Percentiles rank a stretch among this genome's conserved stretches.
Conservation (phyloP, 176 grass and related monocot species). For the Microstegium vimineum region DNA sequence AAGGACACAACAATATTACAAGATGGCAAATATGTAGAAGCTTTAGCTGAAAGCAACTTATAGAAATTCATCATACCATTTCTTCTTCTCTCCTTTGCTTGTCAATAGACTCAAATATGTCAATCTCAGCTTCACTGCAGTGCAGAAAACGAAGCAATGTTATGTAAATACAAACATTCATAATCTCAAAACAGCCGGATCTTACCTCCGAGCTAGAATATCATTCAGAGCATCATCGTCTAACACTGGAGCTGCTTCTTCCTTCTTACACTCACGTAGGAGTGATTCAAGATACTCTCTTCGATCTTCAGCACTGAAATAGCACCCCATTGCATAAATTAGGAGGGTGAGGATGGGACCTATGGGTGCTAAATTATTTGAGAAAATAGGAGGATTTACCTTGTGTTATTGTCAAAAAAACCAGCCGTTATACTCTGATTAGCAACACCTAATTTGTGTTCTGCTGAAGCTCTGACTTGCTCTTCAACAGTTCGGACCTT, state of each 20-base stretch:
- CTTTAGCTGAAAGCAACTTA: constrained; percentile 7
- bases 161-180: not conserved
- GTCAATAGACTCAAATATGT: constrained; percentile 90
- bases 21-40: not conserved
- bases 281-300: constrained; percentile 96
- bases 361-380: not conserved
- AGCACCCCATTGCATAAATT: constrained; percentile 22
- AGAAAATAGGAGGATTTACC: constrained; percentile 38
- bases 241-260: constrained; percentile 89
- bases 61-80: constrained; percentile 49
- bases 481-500: constrained; percentile 95
- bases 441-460: constrained; percentile 98
- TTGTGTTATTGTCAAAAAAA: constrained; percentile 99
- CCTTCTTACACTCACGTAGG: constrained; percentile 91
- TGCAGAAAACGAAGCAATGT: not conserved
- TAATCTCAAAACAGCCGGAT: not conserved
- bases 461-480: constrained; percentile 98
- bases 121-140: constrained; percentile 92
- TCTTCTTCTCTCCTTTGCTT: constrained; percentile 89
- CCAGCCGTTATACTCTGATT: constrained; percentile 99
- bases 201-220: constrained; percentile 85
- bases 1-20: constrained; percentile 19
- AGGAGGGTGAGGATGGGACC: not conserved
- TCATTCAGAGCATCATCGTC: constrained; percentile 93
- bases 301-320: constrained; percentile 92